Evolutionary conservation across 352 stramenopile genomes (phyloP).

Genomic region (Globisporangium canariense): DNA sequence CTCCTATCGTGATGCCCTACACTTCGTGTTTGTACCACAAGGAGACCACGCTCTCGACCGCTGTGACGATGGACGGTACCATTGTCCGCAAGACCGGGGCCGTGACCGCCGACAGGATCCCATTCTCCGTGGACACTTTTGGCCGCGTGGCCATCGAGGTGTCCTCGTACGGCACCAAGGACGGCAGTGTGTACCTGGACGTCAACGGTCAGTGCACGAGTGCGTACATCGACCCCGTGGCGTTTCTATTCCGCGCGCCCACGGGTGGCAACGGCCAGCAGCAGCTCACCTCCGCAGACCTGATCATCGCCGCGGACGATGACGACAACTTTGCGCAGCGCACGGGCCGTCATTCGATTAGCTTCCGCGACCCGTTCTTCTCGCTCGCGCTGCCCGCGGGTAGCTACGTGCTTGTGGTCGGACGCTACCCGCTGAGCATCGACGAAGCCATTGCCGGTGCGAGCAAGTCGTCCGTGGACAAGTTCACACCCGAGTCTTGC

Average conservation of each 20-base stretch:
- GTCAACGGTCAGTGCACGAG: slow-evolving; percentile 63
- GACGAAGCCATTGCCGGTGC: slow-evolving; percentile 44
- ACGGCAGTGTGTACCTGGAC: slow-evolving; percentile 41
- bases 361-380: slow-evolving; percentile 71
- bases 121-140: slow-evolving; percentile 44
- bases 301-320: slow-evolving; percentile 55
- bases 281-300: slow-evolving; percentile 32
- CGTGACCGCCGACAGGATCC: slow-evolving; percentile 60
- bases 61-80: slow-evolving; percentile 42
- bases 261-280: slow-evolving; percentile 11
- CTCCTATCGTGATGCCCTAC: slow-evolving; percentile 30
- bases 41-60: slow-evolving; percentile 33
- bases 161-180: slow-evolving; percentile 43
- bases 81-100: slow-evolving; percentile 37
- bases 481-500: slow-evolving; percentile 55
- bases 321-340: slow-evolving; percentile 58
- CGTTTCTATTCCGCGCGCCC: slow-evolving; percentile 47
- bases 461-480: slow-evolving; percentile 26
- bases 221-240: slow-evolving; percentile 60
- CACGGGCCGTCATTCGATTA: slow-evolving; percentile 48
- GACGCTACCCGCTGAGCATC: slow-evolving; percentile 60
- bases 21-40: slow-evolving; percentile 49
- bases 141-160: slow-evolving; percentile 59
- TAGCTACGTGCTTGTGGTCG: slow-evolving; percentile 59
- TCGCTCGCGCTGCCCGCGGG: slow-evolving; percentile 46